Evolutionary conservation across 345 rosid genomes (phyloP), one percentile per base, ranked within the genome.

Genomic region (Acer yangbiense): DNA sequence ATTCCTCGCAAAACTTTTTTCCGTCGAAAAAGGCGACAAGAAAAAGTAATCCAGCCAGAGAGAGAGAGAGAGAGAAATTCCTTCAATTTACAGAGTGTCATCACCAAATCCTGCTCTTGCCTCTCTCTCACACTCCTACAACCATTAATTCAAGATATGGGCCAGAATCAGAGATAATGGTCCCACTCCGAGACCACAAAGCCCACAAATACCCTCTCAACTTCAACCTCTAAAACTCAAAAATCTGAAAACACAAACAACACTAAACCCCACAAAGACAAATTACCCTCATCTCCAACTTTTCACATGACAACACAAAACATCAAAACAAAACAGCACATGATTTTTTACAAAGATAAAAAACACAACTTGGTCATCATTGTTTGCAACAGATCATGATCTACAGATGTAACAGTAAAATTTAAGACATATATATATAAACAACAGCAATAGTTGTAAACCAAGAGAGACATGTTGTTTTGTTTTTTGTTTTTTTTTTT

Each of bases 111-210:
- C 6, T 4, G 39, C 44, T 44, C 71, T 55, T 75, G 66, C 61
- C 78, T 44, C 65, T 75, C 78, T 44, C 65, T 75, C 80, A 80
- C 68, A 23, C 25, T 72, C 29, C 78, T 39, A 48, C 77, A 27
- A 75, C 79, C 89, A 81, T 86, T 75, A 84, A 79, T 78, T 82
- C 82, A 71, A 80, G 79, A 80, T 83, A 77, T 55, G 82, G 84
- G 87, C 84, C 69, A 83, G 76, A 87, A 83, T 85, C 85, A 85
- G 84, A 84, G 67, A 63, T 7, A 81, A 76, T 69, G 97, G 97
- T 83, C 97, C 97, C 94, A 90, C 91, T 71, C 85, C 79, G 83
- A 71, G 83, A 74, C 79, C 84, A 81, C 84, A 81, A 79, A 83
- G 87, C 79, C 82, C 80, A 79, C 81, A 84, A 78, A 58, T 78